Conservation (phyloP, 2,329 filamentous ascomycete genomes). For the Grosmannia serpens region DNA sequence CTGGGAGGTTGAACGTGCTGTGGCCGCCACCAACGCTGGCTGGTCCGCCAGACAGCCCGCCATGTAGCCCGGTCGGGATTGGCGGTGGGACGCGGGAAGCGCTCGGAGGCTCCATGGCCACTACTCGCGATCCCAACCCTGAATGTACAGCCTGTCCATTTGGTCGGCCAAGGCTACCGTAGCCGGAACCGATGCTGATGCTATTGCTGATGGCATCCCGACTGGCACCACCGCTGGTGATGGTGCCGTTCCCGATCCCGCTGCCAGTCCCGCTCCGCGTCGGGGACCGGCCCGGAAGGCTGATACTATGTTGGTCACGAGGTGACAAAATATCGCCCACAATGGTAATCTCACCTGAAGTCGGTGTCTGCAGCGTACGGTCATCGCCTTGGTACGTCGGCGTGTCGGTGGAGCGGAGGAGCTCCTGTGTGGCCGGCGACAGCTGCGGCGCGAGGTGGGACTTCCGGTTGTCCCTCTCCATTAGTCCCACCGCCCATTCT, state of each 20-base stretch:
- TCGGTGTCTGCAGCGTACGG: slow-evolving; percentile 46
- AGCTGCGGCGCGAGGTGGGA: slow-evolving; percentile 77
- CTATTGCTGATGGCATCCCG: neutral
- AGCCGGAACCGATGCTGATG: slow-evolving; percentile 12
- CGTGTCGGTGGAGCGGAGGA: slow-evolving; percentile 55
- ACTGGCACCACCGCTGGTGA: neutral
- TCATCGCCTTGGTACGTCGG: slow-evolving; percentile 38
- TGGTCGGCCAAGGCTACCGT: slow-evolving; percentile 33
- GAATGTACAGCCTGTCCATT: slow-evolving; percentile 35
- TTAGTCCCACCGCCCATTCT: slow-evolving; percentile 87
- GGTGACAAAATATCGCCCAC: slow-evolving; percentile 45
- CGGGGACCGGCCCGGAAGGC: slow-evolving; percentile 37
- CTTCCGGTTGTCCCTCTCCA: slow-evolving; percentile 92
- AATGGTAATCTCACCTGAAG: slow-evolving; percentile 62
- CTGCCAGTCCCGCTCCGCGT: slow-evolving; percentile 19
- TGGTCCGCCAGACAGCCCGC: slow-evolving; percentile 18
- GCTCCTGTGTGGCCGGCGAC: slow-evolving; percentile 65
- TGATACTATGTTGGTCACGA: slow-evolving; percentile 31
- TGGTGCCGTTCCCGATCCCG: neutral
- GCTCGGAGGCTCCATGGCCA: neutral
- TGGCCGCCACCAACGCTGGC: slow-evolving; percentile 20
- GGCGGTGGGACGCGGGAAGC: slow-evolving; percentile 25
- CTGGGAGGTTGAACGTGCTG: slow-evolving; percentile 49
- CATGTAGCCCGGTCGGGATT: slow-evolving; percentile 5
- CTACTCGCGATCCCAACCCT: slow-evolving; percentile 40